Evolutionary conservation across 1,284 basidiomycete genomes (phyloP), one percentile per base, ranked within the genome.

Genomic region (Flammula alnicola): DNA sequence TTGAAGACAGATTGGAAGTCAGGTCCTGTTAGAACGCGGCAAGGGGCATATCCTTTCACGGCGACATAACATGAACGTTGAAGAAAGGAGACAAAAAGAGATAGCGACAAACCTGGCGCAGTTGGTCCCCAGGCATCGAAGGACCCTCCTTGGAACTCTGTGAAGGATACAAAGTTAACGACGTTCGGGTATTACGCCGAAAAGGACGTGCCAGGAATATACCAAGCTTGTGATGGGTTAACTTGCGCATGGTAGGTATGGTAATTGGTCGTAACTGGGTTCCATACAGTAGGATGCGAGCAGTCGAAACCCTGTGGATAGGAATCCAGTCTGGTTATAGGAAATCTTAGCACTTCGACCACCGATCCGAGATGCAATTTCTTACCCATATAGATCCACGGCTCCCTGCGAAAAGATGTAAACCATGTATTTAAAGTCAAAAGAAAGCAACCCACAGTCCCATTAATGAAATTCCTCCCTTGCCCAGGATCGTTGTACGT

Each of bases 241-340:
- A 73, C 77, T 10, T 69, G 53, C 31, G 66, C 66, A 61, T 88
- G 85, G 54, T 86, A 87, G 14, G 72, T 63, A 30, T 82, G 77
- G 58, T 86, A 86, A 54, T 76, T 79, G 2, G 75, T 77, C 0
- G 71, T 68, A 12, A 88, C 79, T 1, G 77, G 75, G 2, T 65
- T 75, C 87, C 87, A 91, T 0, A 63, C 62, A 0, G 71, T 64
- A 0, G 87, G 85, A 54, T 82, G 73, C 1, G 84, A 84, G 67
- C 88, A 91, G 62, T 91, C 86, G 60, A 88, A 90, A 3, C 79
- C 73, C 69, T 87, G 83, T 10, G 84, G 86, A 59, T 90, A 89
- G 0, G 80, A 77, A 62, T 90, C 84, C 55, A 83, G 57, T 6
- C 77, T 78, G 35, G 26, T 35, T 16, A 37, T 30, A 10, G 12